Evolutionary conservation across 2,329 filamentous ascomycete species (phyloP), one percentile per base, ranked within the genome.

Genomic region (Parafenestella ontariensis): DNA sequence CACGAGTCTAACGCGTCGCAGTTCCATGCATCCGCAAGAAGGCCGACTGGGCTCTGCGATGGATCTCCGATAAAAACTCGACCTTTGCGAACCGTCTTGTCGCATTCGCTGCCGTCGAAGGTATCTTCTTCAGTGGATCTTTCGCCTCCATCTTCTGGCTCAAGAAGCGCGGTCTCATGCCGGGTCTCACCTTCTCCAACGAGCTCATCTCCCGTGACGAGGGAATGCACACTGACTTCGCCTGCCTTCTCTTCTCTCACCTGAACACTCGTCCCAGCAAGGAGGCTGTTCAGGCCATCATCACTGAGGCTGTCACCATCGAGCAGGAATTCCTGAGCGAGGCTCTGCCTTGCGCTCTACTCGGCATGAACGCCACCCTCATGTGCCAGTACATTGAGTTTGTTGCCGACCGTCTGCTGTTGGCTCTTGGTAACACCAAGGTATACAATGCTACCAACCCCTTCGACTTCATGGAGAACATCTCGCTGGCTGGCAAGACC

Each of bases 301-400:
- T 99, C 76, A 90, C 89, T 47, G 95, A 99, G 77, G 95, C 95
- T 49, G 95, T 99, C 62, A 80, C 77, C 50, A 98, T 99, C 58
- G 95, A 99, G 84, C 89, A 99, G 79, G 95, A 99, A 81, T 99
- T 99, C 85, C 79, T 99, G 67, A 96, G 93, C 1, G 95, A 99
- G 76, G 93, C 95, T 63, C 89, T 99, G 47, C 95, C 95, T 15
- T 92, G 89, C 69, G 92, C 87, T 40, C 88, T 99, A 46, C 90
- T 99, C 28, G 95, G 95, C 81, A 99, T 99, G 95, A 99, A 99
- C 84, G 80, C 93, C 49, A 90, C 84, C 65, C 86, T 99, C 68
- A 99, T 99, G 95, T 96, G 96, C 85, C 94, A 98, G 82, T 99
- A 99, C 85, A 99, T 99, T 67, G 95, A 99, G 86, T 99, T 99